A percentile compares a stretch with the other conserved stretches of the same genome.
Evolutionary conservation across 2,329 filamentous ascomycete genomes (phyloP).

Genomic region (Cadophora gregata): DNA sequence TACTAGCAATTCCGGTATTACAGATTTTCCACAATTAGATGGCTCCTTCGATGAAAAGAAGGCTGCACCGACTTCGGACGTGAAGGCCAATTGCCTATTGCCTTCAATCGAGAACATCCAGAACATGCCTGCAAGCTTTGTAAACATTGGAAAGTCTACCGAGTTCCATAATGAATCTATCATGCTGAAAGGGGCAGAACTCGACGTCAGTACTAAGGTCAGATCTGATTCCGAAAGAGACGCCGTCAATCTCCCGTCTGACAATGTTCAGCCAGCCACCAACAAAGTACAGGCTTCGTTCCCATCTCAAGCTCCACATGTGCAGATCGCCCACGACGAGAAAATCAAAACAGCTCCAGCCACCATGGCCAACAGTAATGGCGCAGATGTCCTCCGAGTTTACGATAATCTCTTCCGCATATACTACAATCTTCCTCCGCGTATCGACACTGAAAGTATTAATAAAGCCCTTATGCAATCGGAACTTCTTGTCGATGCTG

Average conservation of each 20-base stretch:
- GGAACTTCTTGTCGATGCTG: slow-evolving; percentile 22
- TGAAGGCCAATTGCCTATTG: neutral
- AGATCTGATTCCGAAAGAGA: neutral
- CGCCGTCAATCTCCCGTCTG: too few relatives aligned
- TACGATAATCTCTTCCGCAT: slow-evolving; percentile 34
- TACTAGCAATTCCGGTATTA: neutral
- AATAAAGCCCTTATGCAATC: slow-evolving; percentile 28
- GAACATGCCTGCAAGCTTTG: neutral
- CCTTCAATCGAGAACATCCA: neutral
- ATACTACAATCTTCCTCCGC: slow-evolving; percentile 25
- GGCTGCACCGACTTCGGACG: neutral
- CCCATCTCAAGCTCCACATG: neutral
- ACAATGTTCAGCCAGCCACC: neutral
- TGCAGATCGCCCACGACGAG: neutral
- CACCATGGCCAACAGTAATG: neutral
- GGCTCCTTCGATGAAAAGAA: neutral
- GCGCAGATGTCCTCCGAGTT: slow-evolving; percentile 19
- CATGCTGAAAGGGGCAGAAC: neutral
- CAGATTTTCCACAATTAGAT: neutral
- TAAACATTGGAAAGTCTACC: too few relatives aligned
- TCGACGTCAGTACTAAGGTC: too few relatives aligned
- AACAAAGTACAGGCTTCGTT: neutral
- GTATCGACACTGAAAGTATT: slow-evolving; percentile 26
- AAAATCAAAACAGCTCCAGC: neutral
- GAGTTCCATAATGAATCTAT: too few relatives aligned